Evolutionary conservation across 148 eudicot genomes (phyloP), one percentile per base, ranked within the genome.

Genomic region (Euryodendron excelsum): DNA sequence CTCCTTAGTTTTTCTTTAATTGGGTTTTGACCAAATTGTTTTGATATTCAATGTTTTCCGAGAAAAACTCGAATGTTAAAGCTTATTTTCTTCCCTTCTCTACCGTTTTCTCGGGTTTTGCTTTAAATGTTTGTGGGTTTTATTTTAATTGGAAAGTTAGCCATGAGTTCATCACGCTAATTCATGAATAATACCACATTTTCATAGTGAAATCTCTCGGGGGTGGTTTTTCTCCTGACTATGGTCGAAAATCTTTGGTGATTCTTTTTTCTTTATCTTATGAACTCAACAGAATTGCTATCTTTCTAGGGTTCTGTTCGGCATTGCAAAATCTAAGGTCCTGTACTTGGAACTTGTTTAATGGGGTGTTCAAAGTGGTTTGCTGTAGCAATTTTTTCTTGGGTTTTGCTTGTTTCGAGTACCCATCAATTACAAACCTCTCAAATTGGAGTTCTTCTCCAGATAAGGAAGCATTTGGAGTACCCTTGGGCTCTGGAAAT

Each of bases 391-490:
- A 11, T 78, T 68, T 31, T 86, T 73, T 77, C 83, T 50, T 85
- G 85, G 85, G 74, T 76, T 77, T 79, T 78, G 73, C 79, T 64
- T 50, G 64, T 85, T 41, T 83, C 86, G 30, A 69, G 67, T 34
- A 85, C 91, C 71, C 83, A 85, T 83, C 86, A 84, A 77, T 36
- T 85, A 56, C 88, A 82, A 67, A 72, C 80, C 79, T 84, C 79
- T 71, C 89, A 90, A 80, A 78, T 78, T 15, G 87, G 87, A 81
- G 68, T 81, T 67, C 89, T 90, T 74, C 85, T 87, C 52, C 94
- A 90, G 80, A 56, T 90, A 60, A 82, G 94, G 81, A 86, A 88
- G 80, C 90, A 87, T 69, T 83, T 90, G 74, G 94, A 90, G 82
- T 83, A 86, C 77, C 94, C 94, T 74, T 9, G 72, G 52, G 82